phyloP scores from a whole-genome alignment of 139 green algal genomes.

The Deuterostichococcus epilithicus region DNA sequence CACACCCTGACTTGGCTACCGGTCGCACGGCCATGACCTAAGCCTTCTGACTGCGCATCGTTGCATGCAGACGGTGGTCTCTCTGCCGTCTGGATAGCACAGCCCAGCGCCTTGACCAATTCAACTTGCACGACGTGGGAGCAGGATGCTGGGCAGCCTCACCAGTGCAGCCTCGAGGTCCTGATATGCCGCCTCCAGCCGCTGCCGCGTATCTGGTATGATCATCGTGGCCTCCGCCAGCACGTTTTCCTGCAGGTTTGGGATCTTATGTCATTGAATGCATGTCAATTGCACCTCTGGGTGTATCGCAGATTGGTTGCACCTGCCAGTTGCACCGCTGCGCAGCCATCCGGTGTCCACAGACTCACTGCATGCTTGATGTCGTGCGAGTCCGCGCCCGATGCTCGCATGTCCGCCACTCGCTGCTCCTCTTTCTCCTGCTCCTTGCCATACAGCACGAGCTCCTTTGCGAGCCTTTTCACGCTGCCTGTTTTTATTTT shows the following conservation, averaged over 20 bases:
- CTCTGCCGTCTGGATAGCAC: too few species aligned
- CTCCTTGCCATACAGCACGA: slow-evolving; percentile 76
- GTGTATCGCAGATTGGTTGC: too few species aligned
- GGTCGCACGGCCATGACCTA: too few species aligned
- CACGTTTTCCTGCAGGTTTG: slow-evolving; percentile 81
- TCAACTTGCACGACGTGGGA: too few species aligned
- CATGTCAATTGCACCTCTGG: too few species aligned
- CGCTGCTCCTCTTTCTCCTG: slow-evolving; percentile 54
- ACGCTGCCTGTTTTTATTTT: slow-evolving; percentile 75
- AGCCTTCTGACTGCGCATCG: too few species aligned
- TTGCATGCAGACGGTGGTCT: too few species aligned
- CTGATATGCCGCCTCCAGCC: slow-evolving; percentile 63
- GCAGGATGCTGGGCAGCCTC: slow-evolving; percentile 13
- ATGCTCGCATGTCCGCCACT: slow-evolving; percentile 69
- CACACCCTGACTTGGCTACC: too few species aligned
- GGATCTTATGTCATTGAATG: too few species aligned
- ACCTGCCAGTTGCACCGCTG: too few species aligned
- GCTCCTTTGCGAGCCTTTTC: slow-evolving; percentile 74
- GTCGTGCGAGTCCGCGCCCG: slow-evolving; percentile 61
- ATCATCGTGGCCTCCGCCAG: slow-evolving; percentile 81
- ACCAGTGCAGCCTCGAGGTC: slow-evolving; percentile 73
- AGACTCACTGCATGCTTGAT: slow-evolving; percentile 89
- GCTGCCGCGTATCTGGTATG: slow-evolving; percentile 77
- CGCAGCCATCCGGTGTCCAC: too few species aligned
- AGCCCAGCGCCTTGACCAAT: too few species aligned